Evolutionary conservation across 2,329 filamentous ascomycete species (phyloP).

Genomic region (Penicillium sp.): DNA sequence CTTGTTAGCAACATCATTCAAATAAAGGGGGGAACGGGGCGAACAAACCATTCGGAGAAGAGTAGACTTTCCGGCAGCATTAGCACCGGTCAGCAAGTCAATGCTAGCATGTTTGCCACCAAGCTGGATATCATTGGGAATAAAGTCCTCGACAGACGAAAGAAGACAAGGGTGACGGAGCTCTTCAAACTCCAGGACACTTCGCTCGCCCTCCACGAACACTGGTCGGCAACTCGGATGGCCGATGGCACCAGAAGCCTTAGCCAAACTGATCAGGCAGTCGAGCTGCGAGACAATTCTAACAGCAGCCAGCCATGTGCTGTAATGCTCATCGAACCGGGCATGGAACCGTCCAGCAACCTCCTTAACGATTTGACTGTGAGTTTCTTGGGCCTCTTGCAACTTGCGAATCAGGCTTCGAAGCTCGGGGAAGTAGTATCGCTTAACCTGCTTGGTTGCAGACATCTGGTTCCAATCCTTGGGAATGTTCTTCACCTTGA

Average conservation of each 20-base stretch:
- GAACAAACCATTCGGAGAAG: constrained; percentile 80
- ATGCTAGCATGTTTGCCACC: constrained; percentile 81
- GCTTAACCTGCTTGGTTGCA: constrained; percentile 81
- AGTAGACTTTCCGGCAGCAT: constrained; percentile 96
- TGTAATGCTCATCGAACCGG: constrained; percentile 84
- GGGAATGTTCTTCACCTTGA: constrained; percentile 78
- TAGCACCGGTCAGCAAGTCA: constrained; percentile 88
- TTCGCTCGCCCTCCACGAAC: constrained; percentile 83
- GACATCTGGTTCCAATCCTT: constrained; percentile 95
- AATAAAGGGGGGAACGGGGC: neutral
- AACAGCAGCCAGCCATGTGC: constrained; percentile 82
- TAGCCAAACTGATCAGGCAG: constrained; percentile 89
- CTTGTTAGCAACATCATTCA: constrained; percentile 23
- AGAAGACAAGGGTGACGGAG: constrained; percentile 94
- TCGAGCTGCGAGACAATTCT: constrained; percentile 89
- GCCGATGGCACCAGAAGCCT: constrained; percentile 78
- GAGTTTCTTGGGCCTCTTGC: constrained; percentile 91
- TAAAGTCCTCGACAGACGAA: constrained; percentile 86
- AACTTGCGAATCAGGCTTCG: constrained; percentile 78
- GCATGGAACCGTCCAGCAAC: constrained; percentile 79
- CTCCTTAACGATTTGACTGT: constrained; percentile 85
- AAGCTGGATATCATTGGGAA: constrained; percentile 87
- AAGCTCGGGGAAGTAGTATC: constrained; percentile 88
- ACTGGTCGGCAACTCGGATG: constrained; percentile 81
- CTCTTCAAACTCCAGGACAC: constrained; percentile 86